Evolutionary conservation across 2,329 filamentous ascomycete genomes (phyloP).

Genomic region (Alternaria gaisen): DNA sequence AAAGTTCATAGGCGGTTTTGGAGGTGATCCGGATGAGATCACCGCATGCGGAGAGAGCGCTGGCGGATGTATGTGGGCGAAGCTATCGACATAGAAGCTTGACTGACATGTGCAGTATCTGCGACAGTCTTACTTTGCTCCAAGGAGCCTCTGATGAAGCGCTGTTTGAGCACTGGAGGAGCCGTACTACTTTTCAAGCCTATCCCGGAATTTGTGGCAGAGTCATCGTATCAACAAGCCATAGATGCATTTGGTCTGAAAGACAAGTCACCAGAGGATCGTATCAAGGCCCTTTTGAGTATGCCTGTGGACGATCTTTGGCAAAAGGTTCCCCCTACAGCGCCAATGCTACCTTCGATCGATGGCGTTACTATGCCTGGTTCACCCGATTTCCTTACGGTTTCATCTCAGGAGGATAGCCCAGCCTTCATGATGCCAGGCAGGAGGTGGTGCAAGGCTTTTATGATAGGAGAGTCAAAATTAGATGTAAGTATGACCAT

Average conservation of each 20-base stretch:
- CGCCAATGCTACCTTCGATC: conserved; percentile 50
- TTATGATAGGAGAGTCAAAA: conserved; percentile 60
- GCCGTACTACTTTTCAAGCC: conserved; percentile 53
- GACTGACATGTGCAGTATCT: conserved; percentile 30
- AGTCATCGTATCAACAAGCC: conserved; percentile 54
- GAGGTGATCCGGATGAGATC: conserved; percentile 50
- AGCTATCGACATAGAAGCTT: not conserved
- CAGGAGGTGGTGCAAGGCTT: conserved; percentile 56
- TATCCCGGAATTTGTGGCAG: conserved; percentile 50
- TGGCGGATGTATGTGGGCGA: conserved; percentile 53
- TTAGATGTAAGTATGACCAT: conserved; percentile 52
- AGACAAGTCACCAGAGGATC: conserved; percentile 49
- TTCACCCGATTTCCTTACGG: conserved; percentile 34
- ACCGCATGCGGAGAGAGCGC: conserved; percentile 59
- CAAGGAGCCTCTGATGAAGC: conserved; percentile 44
- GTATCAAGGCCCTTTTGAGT: conserved; percentile 53
- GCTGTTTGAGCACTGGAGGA: conserved; percentile 55
- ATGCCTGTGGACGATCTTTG: conserved; percentile 55
- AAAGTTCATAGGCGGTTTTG: conserved; percentile 50
- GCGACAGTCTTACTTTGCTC: conserved; percentile 40
- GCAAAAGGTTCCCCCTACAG: conserved; percentile 50
- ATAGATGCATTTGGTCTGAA: conserved; percentile 54
- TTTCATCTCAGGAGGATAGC: conserved; percentile 37
- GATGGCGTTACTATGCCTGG: conserved; percentile 56
- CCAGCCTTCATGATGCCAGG: conserved; percentile 47